Evolutionary conservation across 805 yeast genomes (phyloP).

Genomic region (Priceomyces castillae): DNA sequence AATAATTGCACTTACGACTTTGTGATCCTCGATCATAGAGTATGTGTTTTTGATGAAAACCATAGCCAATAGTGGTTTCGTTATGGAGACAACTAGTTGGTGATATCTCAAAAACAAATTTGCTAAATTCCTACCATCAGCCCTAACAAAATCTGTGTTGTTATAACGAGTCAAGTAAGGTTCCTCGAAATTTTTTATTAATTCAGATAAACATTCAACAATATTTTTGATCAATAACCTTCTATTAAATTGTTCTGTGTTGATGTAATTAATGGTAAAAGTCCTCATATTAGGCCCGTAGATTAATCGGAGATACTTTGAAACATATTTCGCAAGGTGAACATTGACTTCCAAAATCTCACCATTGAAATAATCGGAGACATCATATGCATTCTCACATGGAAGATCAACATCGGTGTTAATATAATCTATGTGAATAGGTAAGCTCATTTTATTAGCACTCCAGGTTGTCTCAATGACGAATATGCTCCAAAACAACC

Average conservation of each 20-base stretch:
- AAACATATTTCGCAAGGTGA: constrained; percentile 37
- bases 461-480: constrained; percentile 38
- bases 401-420: constrained; percentile 45
- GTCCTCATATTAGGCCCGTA: constrained; percentile 42
- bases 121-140: constrained; percentile 25
- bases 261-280: constrained; percentile 38
- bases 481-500: constrained; percentile 44
- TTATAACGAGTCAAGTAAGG: constrained; percentile 25
- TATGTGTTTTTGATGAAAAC: constrained; percentile 25
- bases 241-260: constrained; percentile 39
- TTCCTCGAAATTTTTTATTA: constrained; percentile 31
- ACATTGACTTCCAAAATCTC: constrained; percentile 35
- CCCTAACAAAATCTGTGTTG: constrained; percentile 17
- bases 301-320: constrained; percentile 32
- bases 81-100: constrained; percentile 29
- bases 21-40: constrained; percentile 20
- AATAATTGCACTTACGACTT: constrained; percentile 24
- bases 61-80: constrained; percentile 34
- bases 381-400: constrained; percentile 26
- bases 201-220: constrained; percentile 24
- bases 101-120: constrained; percentile 36
- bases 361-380: constrained; percentile 30
- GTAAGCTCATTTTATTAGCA: constrained; percentile 36
- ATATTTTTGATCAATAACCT: constrained; percentile 31
- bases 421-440: constrained; percentile 40